Evolutionary conservation across 768 basidiomycete genomes (phyloP).

Genomic region (Kwoniella sp.): DNA sequence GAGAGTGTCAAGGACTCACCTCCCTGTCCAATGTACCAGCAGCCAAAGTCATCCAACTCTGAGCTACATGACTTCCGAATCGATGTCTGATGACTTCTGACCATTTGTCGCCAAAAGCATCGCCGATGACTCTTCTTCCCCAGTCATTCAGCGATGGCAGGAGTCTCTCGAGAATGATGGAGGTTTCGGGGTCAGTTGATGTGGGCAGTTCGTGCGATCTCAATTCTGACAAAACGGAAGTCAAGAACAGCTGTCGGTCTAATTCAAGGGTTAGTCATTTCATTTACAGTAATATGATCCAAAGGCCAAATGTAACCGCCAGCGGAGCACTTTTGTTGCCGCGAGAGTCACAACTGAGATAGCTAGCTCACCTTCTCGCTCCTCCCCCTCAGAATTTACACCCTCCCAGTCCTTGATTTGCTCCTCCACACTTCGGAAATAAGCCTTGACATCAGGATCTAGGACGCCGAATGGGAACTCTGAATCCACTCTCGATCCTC

Average conservation of each 20-base stretch:
- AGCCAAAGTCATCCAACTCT: constrained; percentile 70
- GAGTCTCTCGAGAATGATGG: constrained; percentile 85
- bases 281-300: too few species aligned
- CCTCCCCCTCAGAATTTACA: constrained; percentile 54
- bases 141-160: constrained; percentile 93
- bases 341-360: too few species aligned
- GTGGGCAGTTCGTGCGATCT: constrained; percentile 82
- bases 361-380: constrained; percentile 58
- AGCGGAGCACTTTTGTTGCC: too few species aligned
- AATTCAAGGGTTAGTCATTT: neutral
- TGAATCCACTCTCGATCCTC: constrained; percentile 34
- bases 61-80: constrained; percentile 94
- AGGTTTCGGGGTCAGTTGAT: constrained; percentile 91
- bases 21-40: constrained; percentile 59
- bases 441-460: constrained; percentile 86
- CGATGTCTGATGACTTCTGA: constrained; percentile 66
- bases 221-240: constrained; percentile 82
- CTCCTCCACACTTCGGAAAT: constrained; percentile 83
- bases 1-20: too few species aligned
- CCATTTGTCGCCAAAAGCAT: constrained; percentile 84
- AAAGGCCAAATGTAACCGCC: too few species aligned
- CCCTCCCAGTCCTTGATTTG: constrained; percentile 85
- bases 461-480: constrained; percentile 89
- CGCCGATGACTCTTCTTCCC: constrained; percentile 84
- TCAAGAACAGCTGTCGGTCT: constrained; percentile 77